Percentiles rank a stretch among this genome's conserved stretches.
phyloP scores from a whole-genome alignment of 2,329 filamentous ascomycete species.

The Fusarium sp. region DNA sequence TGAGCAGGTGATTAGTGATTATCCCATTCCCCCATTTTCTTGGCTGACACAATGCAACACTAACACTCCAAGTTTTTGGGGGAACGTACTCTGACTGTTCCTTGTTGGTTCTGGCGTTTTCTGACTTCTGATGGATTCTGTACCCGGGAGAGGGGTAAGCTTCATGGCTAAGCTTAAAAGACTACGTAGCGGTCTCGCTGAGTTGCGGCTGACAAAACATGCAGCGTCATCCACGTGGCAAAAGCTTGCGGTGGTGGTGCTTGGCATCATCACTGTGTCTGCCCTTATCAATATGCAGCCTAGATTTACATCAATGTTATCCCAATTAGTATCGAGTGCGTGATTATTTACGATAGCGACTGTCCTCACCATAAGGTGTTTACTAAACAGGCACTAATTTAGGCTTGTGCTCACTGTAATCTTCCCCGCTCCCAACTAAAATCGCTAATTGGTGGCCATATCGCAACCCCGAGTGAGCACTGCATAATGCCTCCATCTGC shows the following conservation, averaged over 20 bases:
- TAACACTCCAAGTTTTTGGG: not conserved
- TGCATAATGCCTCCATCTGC: not conserved
- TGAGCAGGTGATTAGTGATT: slow-evolving; percentile 2
- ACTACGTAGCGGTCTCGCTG: not conserved
- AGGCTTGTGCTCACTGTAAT: not conserved
- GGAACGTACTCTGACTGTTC: no score
- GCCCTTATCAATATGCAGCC: not conserved
- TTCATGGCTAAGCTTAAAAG: slow-evolving; percentile 30
- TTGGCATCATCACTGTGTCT: not conserved
- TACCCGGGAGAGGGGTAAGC: slow-evolving; percentile 4
- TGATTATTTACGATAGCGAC: not conserved
- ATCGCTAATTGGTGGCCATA: not conserved
- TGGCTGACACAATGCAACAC: slow-evolving; percentile 20
- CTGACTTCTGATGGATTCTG: not conserved
- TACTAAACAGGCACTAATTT: not conserved
- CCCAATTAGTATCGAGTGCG: not conserved
- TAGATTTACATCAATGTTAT: not conserved
- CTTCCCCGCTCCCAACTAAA: not conserved
- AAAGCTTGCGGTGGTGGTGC: slow-evolving; percentile 1
- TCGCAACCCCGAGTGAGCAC: not conserved
- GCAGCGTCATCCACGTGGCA: slow-evolving; percentile 22
- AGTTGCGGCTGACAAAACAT: slow-evolving; percentile 17
- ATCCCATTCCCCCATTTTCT: not conserved
- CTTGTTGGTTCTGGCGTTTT: not conserved
- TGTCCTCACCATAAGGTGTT: no score